phyloP scores from a whole-genome alignment of 1,139 yeast genomes.

The Yamadazyma diospyri region DNA sequence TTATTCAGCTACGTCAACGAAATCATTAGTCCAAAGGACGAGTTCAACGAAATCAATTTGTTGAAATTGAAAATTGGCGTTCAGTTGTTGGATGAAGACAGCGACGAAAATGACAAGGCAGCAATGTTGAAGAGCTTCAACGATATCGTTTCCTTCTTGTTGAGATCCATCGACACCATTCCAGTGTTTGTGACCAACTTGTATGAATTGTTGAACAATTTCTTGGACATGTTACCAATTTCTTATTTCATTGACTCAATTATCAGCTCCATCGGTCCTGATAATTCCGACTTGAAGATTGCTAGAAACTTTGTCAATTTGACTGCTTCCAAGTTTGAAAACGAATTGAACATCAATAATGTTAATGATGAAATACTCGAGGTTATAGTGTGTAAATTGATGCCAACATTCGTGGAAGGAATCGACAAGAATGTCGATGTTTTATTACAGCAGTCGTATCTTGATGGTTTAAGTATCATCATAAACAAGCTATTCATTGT shows the following conservation, averaged over 20 bases:
- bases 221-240: constrained; percentile 72
- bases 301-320: constrained; percentile 56
- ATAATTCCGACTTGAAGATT: constrained; percentile 36
- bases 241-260: constrained; percentile 66
- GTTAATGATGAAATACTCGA: constrained; percentile 40
- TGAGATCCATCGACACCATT: constrained; percentile 33
- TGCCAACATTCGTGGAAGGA: constrained; percentile 48
- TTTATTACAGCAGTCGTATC: constrained; percentile 61
- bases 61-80: constrained; percentile 61
- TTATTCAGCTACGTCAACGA: constrained; percentile 21
- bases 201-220: constrained; percentile 52
- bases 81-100: constrained; percentile 46
- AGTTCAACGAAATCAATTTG: constrained; percentile 32
- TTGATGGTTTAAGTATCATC: constrained; percentile 65
- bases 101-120: constrained; percentile 24
- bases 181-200: constrained; percentile 19
- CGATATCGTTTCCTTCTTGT: constrained; percentile 34
- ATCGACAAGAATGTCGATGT: constrained; percentile 35
- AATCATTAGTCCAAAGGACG: constrained; percentile 27
- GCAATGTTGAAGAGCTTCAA: constrained; percentile 43
- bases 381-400: constrained; percentile 40
- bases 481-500: constrained; percentile 53
- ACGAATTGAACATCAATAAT: constrained; percentile 43
- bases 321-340: constrained; percentile 66
- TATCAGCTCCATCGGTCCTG: constrained; percentile 50